phyloP scores from a whole-genome alignment of 2,329 filamentous ascomycete genomes.

The Paraphoma sp. region DNA sequence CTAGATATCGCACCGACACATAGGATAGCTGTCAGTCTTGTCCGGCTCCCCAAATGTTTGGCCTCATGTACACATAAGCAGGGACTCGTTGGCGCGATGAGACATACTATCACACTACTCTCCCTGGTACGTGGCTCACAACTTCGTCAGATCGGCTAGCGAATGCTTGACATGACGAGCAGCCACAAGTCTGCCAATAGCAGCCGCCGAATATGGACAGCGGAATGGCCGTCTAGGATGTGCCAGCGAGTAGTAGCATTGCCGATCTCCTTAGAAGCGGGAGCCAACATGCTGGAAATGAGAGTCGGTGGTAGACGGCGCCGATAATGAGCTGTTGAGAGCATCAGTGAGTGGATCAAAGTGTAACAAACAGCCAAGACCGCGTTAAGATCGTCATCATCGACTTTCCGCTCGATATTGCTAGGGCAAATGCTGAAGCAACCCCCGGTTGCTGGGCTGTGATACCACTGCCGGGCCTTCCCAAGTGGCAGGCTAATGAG shows the following conservation, averaged over 20 bases:
- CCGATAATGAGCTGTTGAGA: constrained; percentile 31
- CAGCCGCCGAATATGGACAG: background rate
- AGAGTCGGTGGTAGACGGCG: constrained; percentile 17
- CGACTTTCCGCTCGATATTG: constrained; percentile 3
- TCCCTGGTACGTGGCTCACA: constrained; percentile 7
- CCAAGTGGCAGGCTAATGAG: background rate
- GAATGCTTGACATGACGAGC: constrained; percentile 5
- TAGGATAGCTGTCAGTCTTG: constrained; percentile 10
- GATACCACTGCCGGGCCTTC: background rate
- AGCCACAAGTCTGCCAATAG: constrained; percentile 10
- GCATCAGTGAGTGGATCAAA: constrained; percentile 13
- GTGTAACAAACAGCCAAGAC: constrained; percentile 13
- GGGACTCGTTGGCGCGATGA: constrained; percentile 7
- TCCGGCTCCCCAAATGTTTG: constrained; percentile 31
- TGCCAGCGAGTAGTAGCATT: constrained; percentile 4
- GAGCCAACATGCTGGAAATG: constrained; percentile 12
- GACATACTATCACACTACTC: constrained; percentile 8
- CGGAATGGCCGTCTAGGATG: background rate
- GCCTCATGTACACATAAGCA: constrained; percentile 12
- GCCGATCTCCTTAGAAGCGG: constrained; percentile 9
- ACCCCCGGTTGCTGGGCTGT: constrained; percentile 1
- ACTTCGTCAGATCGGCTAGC: constrained; percentile 2
- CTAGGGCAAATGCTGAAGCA: background rate
- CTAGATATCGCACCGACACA: constrained; percentile 23
- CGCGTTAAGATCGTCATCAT: constrained; percentile 21